phyloP scores from a whole-genome alignment of 768 basidiomycete species.

The Pleurotus tuoliensis region DNA sequence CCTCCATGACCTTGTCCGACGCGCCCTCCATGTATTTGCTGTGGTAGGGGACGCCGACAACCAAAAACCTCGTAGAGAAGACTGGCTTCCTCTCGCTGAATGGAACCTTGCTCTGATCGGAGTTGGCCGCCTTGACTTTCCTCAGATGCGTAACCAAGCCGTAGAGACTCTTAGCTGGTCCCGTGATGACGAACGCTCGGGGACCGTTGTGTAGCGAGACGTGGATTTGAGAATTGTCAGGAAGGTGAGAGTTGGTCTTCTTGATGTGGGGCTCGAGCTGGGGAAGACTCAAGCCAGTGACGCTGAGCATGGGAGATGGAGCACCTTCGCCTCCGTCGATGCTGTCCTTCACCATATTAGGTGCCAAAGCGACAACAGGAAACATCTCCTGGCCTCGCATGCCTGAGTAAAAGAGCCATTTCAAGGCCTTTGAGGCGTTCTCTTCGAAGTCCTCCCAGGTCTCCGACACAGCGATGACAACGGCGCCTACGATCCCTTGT shows the following conservation, averaged over 20 bases:
- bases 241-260: slow-evolving; percentile 85
- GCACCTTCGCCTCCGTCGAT: slow-evolving; percentile 91
- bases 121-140: slow-evolving; percentile 83
- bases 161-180: slow-evolving; percentile 86
- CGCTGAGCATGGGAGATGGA: slow-evolving; percentile 90
- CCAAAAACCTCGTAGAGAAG: slow-evolving; percentile 89
- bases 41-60: slow-evolving; percentile 97
- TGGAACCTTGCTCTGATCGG: slow-evolving; percentile 92
- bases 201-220: slow-evolving; percentile 94
- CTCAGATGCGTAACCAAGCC: slow-evolving; percentile 90
- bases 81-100: slow-evolving; percentile 94
- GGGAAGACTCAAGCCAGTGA: slow-evolving; percentile 75
- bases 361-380: slow-evolving; percentile 88
- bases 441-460: slow-evolving; percentile 69
- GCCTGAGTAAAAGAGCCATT: slow-evolving; percentile 92
- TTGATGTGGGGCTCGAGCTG: slow-evolving; percentile 78
- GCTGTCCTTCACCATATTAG: slow-evolving; percentile 80
- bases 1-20: slow-evolving; percentile 71
- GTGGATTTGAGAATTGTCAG: slow-evolving; percentile 70
- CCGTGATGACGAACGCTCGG: slow-evolving; percentile 88
- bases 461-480: slow-evolving; percentile 77
- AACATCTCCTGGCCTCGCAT: slow-evolving; percentile 92
- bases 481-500: slow-evolving; percentile 94
- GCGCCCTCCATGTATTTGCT: slow-evolving; percentile 76
- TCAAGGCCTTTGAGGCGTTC: slow-evolving; percentile 81